A percentile compares a stretch with the other conserved stretches of the same genome.
phyloP scores from a whole-genome alignment of 495 filamentous ascomycete genomes.

The Opeltia flavorubescens region DNA sequence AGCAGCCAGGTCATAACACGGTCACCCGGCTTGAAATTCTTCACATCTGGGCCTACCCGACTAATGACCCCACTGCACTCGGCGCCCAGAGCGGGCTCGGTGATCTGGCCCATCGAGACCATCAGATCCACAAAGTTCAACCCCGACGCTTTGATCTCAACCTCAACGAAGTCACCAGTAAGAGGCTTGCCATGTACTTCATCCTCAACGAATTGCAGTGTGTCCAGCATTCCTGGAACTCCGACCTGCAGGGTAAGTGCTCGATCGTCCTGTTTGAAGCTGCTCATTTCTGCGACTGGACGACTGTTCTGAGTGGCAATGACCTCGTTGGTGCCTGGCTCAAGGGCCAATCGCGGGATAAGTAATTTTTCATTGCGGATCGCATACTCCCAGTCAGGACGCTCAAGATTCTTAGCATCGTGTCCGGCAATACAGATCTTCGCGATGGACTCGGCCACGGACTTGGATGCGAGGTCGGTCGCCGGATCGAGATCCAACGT shows the following conservation, averaged over 20 bases:
- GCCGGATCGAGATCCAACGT: conserved; percentile 16
- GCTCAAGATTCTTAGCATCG: too few relatives aligned
- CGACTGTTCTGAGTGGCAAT: neutral
- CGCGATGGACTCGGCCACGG: neutral
- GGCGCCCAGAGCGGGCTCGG: conserved; percentile 26
- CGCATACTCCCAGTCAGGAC: neutral
- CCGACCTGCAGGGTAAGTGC: neutral
- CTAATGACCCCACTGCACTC: conserved; percentile 42
- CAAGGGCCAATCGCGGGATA: neutral
- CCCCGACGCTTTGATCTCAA: conserved; percentile 12
- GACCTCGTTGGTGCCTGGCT: neutral
- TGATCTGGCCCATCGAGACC: conserved; percentile 23
- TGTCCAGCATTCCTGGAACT: conserved; percentile 5
- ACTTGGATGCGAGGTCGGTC: neutral
- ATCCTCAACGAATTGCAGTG: neutral
- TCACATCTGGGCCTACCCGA: conserved; percentile 31
- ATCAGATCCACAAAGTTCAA: conserved; percentile 22
- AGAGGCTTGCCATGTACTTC: neutral
- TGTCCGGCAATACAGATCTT: conserved; percentile 1
- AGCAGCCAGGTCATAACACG: conserved; percentile 21
- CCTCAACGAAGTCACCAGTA: conserved; percentile 10
- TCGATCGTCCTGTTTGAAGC: neutral
- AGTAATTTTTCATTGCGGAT: neutral
- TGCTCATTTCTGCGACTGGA: neutral
- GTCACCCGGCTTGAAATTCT: conserved; percentile 33